Base-by-base conservation (phyloP, 2,329 filamentous ascomycete species). In the Sporothrix pallida region DNA sequence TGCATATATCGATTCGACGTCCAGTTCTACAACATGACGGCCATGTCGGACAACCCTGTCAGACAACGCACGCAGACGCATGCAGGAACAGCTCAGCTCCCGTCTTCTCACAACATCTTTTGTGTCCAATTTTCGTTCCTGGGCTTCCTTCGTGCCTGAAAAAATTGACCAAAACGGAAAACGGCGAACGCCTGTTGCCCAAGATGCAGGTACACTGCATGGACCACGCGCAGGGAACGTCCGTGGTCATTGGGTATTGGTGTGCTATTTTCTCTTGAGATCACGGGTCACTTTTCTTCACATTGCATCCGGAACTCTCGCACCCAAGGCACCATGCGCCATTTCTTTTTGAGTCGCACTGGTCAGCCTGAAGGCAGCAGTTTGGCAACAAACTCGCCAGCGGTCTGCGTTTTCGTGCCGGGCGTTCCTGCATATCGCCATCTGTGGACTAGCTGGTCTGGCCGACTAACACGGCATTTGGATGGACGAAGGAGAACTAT, bases 1-100 rank as follows among this genome's bases (percentile, higher is more conserved):
- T 9, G 42, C 37, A 65, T 48, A 8, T 9, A 54, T 37, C 31
- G 31, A 26, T 3, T n/a, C 15, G 31, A 6, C 9, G 5, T n/a
- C 4, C 52, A 20, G 31, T 23, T 70, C 52, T 31, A 58, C 68
- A 17, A 69, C 48, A 37, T 50, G 26, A 69, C 48, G n/a, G 42
- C 15, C n/a, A 6, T 65, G n/a, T 12, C 1, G 62, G 26, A 69
- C 48, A 37, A 20, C 15, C n/a, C 12, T 65, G n/a, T 12, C 1
- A 37, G 10, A 52, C 63, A 68, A 31, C 46, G 42, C 50, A 70
- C 50, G 26, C 48, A 69, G 15, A 52, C 4, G 48, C 65, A 37
- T 54, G 50, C 67, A 70, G 48, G 67, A 23, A 70, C 67, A 70
- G 67, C 67, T 54, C 67, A 70, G 48, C 26, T 50, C 31, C 48